A percentile compares a stretch with the other conserved stretches of the same genome.
Conservation (phyloP, 2,329 filamentous ascomycete species). For the Penicillium sp. region DNA sequence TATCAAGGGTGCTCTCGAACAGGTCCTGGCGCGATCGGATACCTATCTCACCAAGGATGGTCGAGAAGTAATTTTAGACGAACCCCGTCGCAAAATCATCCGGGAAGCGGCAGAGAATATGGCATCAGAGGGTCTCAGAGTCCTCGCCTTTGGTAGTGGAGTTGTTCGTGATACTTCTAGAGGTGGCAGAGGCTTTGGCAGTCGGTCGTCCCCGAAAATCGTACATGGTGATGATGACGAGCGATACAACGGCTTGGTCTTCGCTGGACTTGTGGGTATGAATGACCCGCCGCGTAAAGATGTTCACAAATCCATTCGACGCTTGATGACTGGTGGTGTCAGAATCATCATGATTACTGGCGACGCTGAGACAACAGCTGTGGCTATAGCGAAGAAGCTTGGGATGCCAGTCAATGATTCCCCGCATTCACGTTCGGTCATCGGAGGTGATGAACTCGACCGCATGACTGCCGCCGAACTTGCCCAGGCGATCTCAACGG, state of each 20-base stretch:
- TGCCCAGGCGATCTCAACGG: conserved; percentile 78
- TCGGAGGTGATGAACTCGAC: conserved; percentile 90
- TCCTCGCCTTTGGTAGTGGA: conserved; percentile 91
- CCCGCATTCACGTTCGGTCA: conserved; percentile 61
- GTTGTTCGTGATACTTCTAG: conserved; percentile 54
- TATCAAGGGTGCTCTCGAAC: conserved; percentile 92
- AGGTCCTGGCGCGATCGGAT: conserved; percentile 81
- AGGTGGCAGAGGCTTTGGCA: conserved; percentile 50
- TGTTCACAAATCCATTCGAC: conserved; percentile 83
- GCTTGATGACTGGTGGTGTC: conserved; percentile 89
- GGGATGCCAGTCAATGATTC: conserved; percentile 77
- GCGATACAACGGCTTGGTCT: conserved; percentile 77
- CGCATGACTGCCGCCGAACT: conserved; percentile 84
- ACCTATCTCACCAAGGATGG: conserved; percentile 86
- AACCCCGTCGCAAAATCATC: conserved; percentile 70
- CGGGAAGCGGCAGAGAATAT: conserved; percentile 78
- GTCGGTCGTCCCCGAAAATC: conserved; percentile 52
- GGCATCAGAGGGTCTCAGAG: conserved; percentile 84
- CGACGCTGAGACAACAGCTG: conserved; percentile 89
- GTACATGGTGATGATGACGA: conserved; percentile 61
- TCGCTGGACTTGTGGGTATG: conserved; percentile 94
- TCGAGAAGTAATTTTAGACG: conserved; percentile 80
- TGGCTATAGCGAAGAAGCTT: conserved; percentile 91
- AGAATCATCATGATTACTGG: conserved; percentile 99
- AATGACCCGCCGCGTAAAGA: conserved; percentile 91